A percentile compares a stretch with the other conserved stretches of the same genome.
phyloP scores from a whole-genome alignment of 2,329 filamentous ascomycete species.

The Xylariaceae sp. region DNA sequence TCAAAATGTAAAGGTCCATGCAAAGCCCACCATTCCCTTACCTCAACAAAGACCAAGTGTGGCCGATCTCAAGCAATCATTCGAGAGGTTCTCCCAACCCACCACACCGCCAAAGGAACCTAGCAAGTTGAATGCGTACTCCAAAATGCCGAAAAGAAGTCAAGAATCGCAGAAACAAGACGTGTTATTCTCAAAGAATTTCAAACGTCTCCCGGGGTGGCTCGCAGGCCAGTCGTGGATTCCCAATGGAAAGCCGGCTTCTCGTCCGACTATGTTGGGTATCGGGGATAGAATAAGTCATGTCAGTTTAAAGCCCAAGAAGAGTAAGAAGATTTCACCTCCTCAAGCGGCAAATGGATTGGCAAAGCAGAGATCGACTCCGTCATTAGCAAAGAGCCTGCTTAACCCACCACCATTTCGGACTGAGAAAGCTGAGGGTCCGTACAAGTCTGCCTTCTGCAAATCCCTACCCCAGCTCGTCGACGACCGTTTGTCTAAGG shows the following conservation, averaged over 20 bases:
- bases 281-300: slow-evolving; percentile 3
- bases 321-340: slow-evolving; percentile 4
- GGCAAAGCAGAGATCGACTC: not conserved
- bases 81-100: slow-evolving; percentile 25
- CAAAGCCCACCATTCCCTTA: slow-evolving; percentile 1
- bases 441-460: not conserved
- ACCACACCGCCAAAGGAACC: not conserved
- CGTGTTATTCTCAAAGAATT: not conserved
- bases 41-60: slow-evolving; percentile 29
- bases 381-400: slow-evolving; percentile 12
- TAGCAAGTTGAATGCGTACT: slow-evolving; percentile 1
- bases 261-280: not conserved
- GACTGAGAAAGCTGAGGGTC: not conserved
- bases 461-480: not conserved
- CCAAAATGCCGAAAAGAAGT: not conserved
- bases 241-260: not conserved
- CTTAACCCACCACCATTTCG: slow-evolving; percentile 7
- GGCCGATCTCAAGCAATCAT: slow-evolving; percentile 33
- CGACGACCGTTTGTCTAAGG: not conserved
- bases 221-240: not conserved
- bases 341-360: not conserved
- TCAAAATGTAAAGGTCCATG: not conserved
- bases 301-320: slow-evolving; percentile 4
- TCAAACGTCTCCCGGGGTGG: not conserved
- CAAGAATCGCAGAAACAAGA: not conserved